These are phyloP conservation scores for Periconia digitata DNA, from an alignment of 2,329 filamentous ascomycete genomes.

Conservation along the genomic window DNA sequence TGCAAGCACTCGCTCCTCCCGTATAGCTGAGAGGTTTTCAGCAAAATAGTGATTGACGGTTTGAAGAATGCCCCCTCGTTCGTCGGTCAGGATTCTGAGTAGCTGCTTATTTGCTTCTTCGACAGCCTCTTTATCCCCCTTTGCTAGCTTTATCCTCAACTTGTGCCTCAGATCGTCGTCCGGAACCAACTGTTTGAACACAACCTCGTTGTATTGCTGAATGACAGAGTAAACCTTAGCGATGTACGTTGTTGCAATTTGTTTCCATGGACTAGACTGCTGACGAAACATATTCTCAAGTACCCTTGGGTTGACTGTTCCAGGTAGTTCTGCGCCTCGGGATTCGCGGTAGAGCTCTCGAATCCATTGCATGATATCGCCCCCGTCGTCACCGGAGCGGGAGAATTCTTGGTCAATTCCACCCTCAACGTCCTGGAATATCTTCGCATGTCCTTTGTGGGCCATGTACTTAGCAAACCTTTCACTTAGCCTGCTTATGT, in stretches of 20 bases:
- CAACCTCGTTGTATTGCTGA: conserved; percentile 1
- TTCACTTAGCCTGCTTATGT: conserved; percentile 7
- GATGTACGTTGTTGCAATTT: conserved; percentile 4
- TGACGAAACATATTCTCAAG: conserved; percentile 11
- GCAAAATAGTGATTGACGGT: conserved; percentile 11
- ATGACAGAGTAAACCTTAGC: conserved; percentile 1
- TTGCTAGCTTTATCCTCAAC: neutral
- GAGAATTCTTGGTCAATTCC: conserved; percentile 2
- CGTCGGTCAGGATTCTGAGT: conserved; percentile 3
- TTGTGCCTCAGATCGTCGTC: conserved; percentile 4
- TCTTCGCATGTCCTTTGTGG: conserved; percentile 5
- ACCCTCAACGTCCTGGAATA: conserved; percentile 6
- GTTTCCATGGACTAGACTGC: conserved; percentile 6
- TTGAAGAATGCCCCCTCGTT: conserved; percentile 10
- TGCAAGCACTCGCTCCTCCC: conserved; percentile 8
- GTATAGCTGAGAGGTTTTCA: conserved; percentile 5
- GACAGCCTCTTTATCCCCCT: neutral
- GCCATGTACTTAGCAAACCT: conserved; percentile 6
- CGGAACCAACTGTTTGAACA: neutral
- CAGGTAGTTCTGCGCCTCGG: conserved; percentile 10
- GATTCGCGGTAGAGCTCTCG: conserved; percentile 7
- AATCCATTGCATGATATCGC: conserved; percentile 5
- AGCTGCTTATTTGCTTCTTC: conserved; percentile 2
- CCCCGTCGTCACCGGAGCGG: conserved; percentile 1
- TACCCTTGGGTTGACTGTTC: conserved; percentile 8